These are phyloP conservation scores for Colletotrichum tropicale DNA, from an alignment of 2,329 filamentous ascomycete genomes.

Conservation along the genomic window DNA sequence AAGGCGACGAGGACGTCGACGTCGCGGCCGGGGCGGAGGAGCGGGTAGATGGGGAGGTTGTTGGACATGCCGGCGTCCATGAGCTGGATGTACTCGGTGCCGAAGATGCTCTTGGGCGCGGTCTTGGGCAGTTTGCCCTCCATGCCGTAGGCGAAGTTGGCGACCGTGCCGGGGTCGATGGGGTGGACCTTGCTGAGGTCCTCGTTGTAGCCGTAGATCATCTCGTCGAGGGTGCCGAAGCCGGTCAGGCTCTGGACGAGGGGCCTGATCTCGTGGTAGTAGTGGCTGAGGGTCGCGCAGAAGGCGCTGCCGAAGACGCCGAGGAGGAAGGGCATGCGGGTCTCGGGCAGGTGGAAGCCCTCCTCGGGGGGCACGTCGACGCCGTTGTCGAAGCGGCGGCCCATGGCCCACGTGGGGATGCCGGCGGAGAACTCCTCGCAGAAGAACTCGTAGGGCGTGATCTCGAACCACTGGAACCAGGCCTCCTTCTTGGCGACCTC, in stretches of 20 bases:
- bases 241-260: slow-evolving; percentile 77
- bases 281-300: slow-evolving; percentile 93
- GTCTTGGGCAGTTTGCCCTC: slow-evolving; percentile 74
- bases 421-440: slow-evolving; percentile 91
- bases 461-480: slow-evolving; percentile 99
- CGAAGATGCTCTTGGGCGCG: slow-evolving; percentile 78
- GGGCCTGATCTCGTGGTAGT: slow-evolving; percentile 93
- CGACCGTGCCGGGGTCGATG: slow-evolving; percentile 88
- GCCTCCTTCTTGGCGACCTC: slow-evolving; percentile 66
- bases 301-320: slow-evolving; percentile 98
- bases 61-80: slow-evolving; percentile 99
- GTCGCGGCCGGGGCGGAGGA: slow-evolving; percentile 85
- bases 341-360: slow-evolving; percentile 78
- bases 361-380: slow-evolving; percentile 67
- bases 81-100: slow-evolving; percentile 73
- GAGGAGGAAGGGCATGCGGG: slow-evolving; percentile 82
- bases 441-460: slow-evolving; percentile 93
- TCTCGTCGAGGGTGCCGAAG: slow-evolving; percentile 76
- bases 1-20: slow-evolving; percentile 93
- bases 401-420: slow-evolving; percentile 93
- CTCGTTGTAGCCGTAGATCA: slow-evolving; percentile 78
- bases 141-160: slow-evolving; percentile 89
- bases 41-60: slow-evolving; percentile 93
- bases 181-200: slow-evolving; percentile 92
- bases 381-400: slow-evolving; percentile 80